Conservation (phyloP, 441 rosid genomes). For the Arabidopsis hybrid region DNA sequence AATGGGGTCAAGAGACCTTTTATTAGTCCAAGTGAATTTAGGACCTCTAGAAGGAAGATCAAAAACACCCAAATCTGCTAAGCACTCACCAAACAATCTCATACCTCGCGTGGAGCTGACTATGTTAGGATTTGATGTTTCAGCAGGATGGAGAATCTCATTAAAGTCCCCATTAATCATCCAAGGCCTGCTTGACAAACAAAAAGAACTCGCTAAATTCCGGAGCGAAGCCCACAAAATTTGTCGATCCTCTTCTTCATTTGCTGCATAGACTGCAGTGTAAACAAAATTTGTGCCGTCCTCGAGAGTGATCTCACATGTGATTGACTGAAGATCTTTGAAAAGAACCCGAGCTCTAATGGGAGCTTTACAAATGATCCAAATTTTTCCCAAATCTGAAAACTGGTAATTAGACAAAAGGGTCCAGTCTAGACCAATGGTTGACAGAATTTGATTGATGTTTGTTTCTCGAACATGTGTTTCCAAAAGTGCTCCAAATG, state of each 20-base stretch:
- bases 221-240: not conserved
- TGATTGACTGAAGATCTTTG: not conserved
- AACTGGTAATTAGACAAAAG: not conserved
- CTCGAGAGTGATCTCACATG: not conserved
- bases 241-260: not conserved
- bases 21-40: not conserved
- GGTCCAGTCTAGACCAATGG: not conserved
- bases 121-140: not conserved
- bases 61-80: not conserved
- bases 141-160: not conserved
- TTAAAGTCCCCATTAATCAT: not conserved
- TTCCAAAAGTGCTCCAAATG: not conserved
- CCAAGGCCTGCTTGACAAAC: not conserved
- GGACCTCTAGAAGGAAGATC: not conserved
- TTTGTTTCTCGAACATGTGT: not conserved
- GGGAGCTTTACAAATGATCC: not conserved
- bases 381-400: not conserved
- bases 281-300: not conserved
- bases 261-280: not conserved
- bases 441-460: not conserved
- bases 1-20: not conserved
- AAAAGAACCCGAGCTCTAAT: not conserved
- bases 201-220: not conserved
- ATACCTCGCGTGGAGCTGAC: not conserved
- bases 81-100: not conserved